Base-by-base conservation (phyloP, 345 rosid genomes). In the Bruguiera parviflora region DNA sequence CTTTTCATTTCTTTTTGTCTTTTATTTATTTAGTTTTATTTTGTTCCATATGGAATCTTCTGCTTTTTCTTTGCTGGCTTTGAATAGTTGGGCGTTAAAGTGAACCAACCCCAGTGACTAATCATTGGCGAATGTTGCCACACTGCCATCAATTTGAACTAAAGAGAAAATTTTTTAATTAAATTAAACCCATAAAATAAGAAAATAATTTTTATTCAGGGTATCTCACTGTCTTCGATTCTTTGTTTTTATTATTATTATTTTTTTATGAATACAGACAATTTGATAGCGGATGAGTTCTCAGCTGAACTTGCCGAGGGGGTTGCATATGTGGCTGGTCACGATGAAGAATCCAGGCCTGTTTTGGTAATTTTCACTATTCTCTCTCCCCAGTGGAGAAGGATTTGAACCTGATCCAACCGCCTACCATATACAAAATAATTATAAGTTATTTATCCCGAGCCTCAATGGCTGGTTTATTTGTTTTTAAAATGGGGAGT, bases 261-360 rank as follows among this genome's bases (percentile, higher is more conserved):
- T 19, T 22, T 29, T 66, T 58, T 70, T 32, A 15, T 57, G 19
- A 21, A 33, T 59, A 16, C 80, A 95, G 99, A 90, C 8, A 78
- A 77, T 64, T 63, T 95, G 65, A 90, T 92, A 60, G 98, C 98
- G 8, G 99, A 95, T 47, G 98, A 95, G 80, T 92, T 95, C 87
- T 87, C 97, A 8, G 80, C 87, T 57, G 97, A 92, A 78, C 84
- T 95, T 1, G 69, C 85, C 11, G 97, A 95, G 51, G 99, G 98
- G 60, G 73, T 84, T 64, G 94, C 97, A 71, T 92, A 83, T 68
- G 86, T 92, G 24, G 88, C 98, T 58, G 99, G 99, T 5, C 96
- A 90, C 52, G 99, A 95, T 55, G 91, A 82, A 49, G 94, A 87
- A 11, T 84, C 88, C 53, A 86, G 94, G 71, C 99, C 99, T 37